A percentile compares a stretch with the other conserved stretches of the same genome.
phyloP scores from a whole-genome alignment of 306 rosid species.

The Cicer bijugum region DNA sequence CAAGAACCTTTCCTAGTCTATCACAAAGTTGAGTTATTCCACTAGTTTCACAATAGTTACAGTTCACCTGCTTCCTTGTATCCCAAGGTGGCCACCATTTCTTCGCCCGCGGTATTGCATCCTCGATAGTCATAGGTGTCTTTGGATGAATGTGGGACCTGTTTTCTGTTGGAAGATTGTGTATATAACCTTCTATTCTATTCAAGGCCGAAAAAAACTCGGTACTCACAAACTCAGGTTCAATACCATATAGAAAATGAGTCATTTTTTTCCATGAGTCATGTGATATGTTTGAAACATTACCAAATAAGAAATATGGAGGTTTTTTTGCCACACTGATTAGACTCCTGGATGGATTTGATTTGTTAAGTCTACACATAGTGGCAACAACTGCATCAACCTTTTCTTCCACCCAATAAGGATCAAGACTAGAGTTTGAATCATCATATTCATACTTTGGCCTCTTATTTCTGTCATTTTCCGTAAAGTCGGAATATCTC shows the following conservation, averaged over 20 bases:
- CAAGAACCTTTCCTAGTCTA: slow-evolving; percentile 54
- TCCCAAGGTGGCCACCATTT: slow-evolving; percentile 98
- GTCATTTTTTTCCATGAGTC: slow-evolving; percentile 80
- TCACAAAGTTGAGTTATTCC: slow-evolving; percentile 71
- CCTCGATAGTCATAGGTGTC: slow-evolving; percentile 75
- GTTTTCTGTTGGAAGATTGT: slow-evolving; percentile 83
- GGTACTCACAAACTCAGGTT: slow-evolving; percentile 78
- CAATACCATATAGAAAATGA: slow-evolving; percentile 68
- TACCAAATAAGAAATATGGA: slow-evolving; percentile 88
- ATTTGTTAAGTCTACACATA: slow-evolving; percentile 47
- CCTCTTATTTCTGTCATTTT: slow-evolving; percentile 59
- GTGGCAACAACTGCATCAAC: slow-evolving; percentile 49
- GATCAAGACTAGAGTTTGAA: slow-evolving; percentile 47
- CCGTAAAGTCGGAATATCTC: slow-evolving; percentile 30
- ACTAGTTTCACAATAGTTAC: slow-evolving; percentile 63
- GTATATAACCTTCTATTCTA: slow-evolving; percentile 86
- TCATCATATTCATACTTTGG: slow-evolving; percentile 66
- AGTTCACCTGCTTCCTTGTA: slow-evolving; percentile 68
- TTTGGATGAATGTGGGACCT: slow-evolving; percentile 66
- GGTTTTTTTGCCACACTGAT: slow-evolving; percentile 55
- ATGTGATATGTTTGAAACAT: slow-evolving; percentile 53
- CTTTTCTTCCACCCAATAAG: slow-evolving; percentile 63
- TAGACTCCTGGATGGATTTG: slow-evolving; percentile 54
- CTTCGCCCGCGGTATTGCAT: slow-evolving; percentile 66
- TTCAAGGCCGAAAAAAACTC: slow-evolving; percentile 70